Percentiles rank a stretch among this genome's conserved stretches.
phyloP scores from a whole-genome alignment of 2,329 filamentous ascomycete species.

The Kalmusia sp. region DNA sequence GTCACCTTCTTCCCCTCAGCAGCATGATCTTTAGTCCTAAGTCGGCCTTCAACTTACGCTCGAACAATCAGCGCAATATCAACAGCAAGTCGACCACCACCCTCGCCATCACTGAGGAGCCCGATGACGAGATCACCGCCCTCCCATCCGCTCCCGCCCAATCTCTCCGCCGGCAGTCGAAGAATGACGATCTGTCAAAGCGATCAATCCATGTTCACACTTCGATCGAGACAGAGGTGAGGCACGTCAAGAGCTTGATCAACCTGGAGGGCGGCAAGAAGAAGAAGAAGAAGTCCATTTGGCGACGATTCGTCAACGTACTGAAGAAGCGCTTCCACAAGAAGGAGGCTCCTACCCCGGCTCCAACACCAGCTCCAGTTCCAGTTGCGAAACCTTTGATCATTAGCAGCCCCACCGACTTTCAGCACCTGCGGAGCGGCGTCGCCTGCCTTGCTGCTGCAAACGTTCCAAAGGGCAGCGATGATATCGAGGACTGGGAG shows the following conservation, averaged over 20 bases:
- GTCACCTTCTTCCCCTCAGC: slow-evolving; percentile 12
- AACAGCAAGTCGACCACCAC: slow-evolving; percentile 4
- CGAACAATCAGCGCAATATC: not conserved
- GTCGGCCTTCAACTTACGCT: slow-evolving; percentile 7
- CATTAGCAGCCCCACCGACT: slow-evolving; percentile 21
- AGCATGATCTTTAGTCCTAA: slow-evolving; percentile 15
- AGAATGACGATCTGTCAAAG: not conserved
- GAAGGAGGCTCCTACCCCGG: not conserved
- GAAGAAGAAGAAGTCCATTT: slow-evolving; percentile 9
- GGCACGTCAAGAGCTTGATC: not conserved
- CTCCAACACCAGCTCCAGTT: too few species aligned
- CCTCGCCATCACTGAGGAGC: not conserved
- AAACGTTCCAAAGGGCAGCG: not conserved
- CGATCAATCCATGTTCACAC: too few species aligned
- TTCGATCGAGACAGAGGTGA: not conserved
- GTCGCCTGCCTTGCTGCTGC: not conserved
- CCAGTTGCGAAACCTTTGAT: not conserved
- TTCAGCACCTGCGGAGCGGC: slow-evolving; percentile 15
- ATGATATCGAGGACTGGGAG: slow-evolving; percentile 1
- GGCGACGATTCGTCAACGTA: slow-evolving; percentile 4
- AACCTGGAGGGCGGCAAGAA: not conserved
- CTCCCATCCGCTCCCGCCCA: slow-evolving; percentile 10
- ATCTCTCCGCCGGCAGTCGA: not conserved
- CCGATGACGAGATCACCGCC: slow-evolving; percentile 19
- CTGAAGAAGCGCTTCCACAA: slow-evolving; percentile 12